Conservation (phyloP, 192 early-diverging fungal genomes). For the Entophlyctis luteolus region DNA sequence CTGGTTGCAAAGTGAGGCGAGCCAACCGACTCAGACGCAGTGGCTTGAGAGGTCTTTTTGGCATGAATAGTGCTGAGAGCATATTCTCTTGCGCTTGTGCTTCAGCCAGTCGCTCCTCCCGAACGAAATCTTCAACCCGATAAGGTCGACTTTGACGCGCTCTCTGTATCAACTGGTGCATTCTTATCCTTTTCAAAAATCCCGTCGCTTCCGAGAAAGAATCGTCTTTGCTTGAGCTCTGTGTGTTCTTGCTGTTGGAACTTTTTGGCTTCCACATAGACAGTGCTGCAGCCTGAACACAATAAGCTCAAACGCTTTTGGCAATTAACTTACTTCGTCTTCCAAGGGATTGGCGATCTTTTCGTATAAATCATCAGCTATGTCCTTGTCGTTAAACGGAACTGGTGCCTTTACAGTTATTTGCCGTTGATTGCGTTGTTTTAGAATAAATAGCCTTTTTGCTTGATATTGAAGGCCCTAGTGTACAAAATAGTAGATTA, state of each 20-base stretch:
- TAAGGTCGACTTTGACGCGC: conserved; percentile 32
- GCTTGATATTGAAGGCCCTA: neutral
- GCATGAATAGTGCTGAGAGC: conserved; percentile 32
- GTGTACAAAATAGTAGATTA: neutral
- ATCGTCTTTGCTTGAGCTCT: neutral
- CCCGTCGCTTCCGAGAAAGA: neutral
- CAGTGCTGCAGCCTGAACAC: neutral
- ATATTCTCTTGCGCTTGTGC: conserved; percentile 20
- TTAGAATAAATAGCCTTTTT: conserved; percentile 14
- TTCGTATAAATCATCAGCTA: conserved; percentile 24
- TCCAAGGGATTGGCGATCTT: conserved; percentile 24
- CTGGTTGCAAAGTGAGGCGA: conserved; percentile 28
- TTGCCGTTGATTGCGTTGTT: conserved; percentile 16
- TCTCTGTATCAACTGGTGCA: conserved; percentile 43
- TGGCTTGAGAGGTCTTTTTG: conserved; percentile 46
- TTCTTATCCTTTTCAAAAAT: conserved; percentile 51
- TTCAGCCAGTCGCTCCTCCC: conserved; percentile 40
- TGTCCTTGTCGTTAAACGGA: conserved; percentile 37
- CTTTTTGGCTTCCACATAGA: conserved; percentile 20
- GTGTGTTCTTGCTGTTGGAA: neutral
- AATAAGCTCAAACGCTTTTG: neutral
- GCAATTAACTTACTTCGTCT: conserved; percentile 12
- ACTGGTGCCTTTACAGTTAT: conserved; percentile 29
- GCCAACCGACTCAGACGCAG: conserved; percentile 24
- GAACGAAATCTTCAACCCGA: conserved; percentile 44